These are phyloP conservation scores for Parmelia sp. DNA, from an alignment of 495 filamentous ascomycete genomes.

Conservation along the genomic window DNA sequence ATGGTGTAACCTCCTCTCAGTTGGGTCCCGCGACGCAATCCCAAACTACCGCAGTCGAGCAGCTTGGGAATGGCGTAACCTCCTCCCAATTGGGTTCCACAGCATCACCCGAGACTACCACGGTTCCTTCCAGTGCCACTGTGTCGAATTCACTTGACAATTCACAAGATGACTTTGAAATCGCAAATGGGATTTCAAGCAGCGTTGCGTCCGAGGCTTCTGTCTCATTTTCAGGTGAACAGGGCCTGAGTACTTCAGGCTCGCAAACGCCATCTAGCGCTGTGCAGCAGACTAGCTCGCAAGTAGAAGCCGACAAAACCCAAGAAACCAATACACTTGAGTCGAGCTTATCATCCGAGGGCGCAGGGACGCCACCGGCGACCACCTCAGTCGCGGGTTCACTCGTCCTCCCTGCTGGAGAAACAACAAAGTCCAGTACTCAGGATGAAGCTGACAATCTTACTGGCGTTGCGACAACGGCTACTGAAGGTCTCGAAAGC, in stretches of 20 bases:
- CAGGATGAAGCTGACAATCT: not conserved
- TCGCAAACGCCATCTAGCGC: not conserved
- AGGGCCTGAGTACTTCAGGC: not conserved
- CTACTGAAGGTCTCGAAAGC: not conserved
- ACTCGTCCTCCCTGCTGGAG: not conserved
- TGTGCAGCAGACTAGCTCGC: constrained; percentile 1
- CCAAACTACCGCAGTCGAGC: not conserved
- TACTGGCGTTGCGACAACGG: not conserved
- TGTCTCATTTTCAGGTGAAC: not conserved
- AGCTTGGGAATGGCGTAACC: not conserved
- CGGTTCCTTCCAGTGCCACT: not conserved
- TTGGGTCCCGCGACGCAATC: too few relatives aligned
- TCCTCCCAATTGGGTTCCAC: not conserved
- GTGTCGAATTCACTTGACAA: not conserved
- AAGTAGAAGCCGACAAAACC: not conserved
- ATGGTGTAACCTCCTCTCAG: too few relatives aligned
- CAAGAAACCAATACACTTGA: not conserved
- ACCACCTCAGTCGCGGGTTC: not conserved
- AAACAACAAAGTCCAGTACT: not conserved
- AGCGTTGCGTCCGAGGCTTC: not conserved
- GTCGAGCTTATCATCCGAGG: not conserved
- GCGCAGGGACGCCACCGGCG: not conserved
- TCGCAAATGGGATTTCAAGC: not conserved
- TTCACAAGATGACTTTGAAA: not conserved
- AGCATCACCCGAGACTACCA: not conserved